Evolutionary conservation across 1,139 yeast genomes (phyloP), one percentile per base, ranked within the genome.

Genomic region (Hyphopichia wangnamkhiaoensis): DNA sequence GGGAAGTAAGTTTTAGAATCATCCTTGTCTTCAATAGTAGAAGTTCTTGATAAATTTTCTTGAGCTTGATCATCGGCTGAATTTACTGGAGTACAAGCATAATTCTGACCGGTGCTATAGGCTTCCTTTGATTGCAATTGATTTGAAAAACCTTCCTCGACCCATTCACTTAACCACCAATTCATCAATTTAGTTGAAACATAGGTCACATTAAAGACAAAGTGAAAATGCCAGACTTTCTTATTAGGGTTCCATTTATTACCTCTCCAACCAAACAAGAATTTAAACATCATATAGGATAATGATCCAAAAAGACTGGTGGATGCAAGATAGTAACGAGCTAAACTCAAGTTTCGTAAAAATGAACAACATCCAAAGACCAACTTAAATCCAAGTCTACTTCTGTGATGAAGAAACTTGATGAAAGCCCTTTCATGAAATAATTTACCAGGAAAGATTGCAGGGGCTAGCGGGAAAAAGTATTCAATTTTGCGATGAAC

Each of bases 391-490:
- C 61, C 49, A 2, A 61, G 46, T 12, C 60, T 54, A 2, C 73
- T 65, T 25, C 75, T 49, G 37, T 60, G 52, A 41, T 74, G 71
- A 54, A 85, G 71, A 50, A 82, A 84, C 61, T 59, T 76, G 31
- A 85, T 72, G 50, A 84, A 84, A 2, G 63, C 40, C 34, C 82
- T 73, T 26, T 76, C 73, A 46, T 80, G 73, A 29, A 91, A 68
- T 34, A 90, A 60, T 1, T 79, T 68, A 0, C 98, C 98, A 0
- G 95, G 94, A 56, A 79, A 93, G 2, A 88, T 80, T 0, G 98
- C 98, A 0, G 98, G 98, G 0, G 97, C 86, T 39, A 93, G 63
- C 0, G 94, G 88, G 36, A 86, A 70, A 53, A 90, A 86, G 43
- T 77, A 71, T 41, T 81, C 83, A 17, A 93, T 59, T 47, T 80